Conservation (phyloP, 192 early-diverging fungal species). For the Funneliformis geosporum region DNA sequence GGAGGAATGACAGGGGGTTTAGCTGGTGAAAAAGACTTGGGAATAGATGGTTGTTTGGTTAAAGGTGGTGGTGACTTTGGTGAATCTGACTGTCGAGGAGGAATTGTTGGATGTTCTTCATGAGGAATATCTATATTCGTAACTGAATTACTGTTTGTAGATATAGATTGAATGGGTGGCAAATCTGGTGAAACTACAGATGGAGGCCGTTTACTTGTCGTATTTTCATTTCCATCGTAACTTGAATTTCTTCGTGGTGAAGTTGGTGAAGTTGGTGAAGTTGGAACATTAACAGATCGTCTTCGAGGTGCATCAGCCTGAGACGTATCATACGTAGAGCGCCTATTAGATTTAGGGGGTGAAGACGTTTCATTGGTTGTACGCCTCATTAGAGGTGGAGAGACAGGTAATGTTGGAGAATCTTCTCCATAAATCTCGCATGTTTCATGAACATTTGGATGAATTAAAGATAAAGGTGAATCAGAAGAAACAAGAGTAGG, state of each 20-base stretch:
- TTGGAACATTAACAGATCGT: background rate
- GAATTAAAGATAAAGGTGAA: background rate
- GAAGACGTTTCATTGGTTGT: background rate
- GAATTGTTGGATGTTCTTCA: background rate
- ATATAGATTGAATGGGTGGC: background rate
- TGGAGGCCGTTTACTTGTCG: background rate
- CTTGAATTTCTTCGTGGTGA: background rate
- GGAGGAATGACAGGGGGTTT: conserved; percentile 34
- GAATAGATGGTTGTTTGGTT: conserved; percentile 43
- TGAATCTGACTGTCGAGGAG: conserved; percentile 26
- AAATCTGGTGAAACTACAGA: conserved; percentile 9
- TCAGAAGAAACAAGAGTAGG: conserved; percentile 13
- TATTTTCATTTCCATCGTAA: background rate
- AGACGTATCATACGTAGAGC: background rate
- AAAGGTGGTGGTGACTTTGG: conserved; percentile 38
- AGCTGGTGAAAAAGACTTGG: conserved; percentile 28
- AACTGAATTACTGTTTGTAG: background rate
- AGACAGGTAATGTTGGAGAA: conserved; percentile 19
- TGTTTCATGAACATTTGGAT: background rate
- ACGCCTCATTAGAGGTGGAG: background rate
- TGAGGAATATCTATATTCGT: background rate
- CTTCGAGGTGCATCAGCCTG: background rate
- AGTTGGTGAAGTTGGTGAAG: background rate
- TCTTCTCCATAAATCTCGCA: background rate
- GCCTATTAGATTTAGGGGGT: background rate